phyloP scores from a whole-genome alignment of 176 grass and related monocot species.

The Juncus effusus region DNA sequence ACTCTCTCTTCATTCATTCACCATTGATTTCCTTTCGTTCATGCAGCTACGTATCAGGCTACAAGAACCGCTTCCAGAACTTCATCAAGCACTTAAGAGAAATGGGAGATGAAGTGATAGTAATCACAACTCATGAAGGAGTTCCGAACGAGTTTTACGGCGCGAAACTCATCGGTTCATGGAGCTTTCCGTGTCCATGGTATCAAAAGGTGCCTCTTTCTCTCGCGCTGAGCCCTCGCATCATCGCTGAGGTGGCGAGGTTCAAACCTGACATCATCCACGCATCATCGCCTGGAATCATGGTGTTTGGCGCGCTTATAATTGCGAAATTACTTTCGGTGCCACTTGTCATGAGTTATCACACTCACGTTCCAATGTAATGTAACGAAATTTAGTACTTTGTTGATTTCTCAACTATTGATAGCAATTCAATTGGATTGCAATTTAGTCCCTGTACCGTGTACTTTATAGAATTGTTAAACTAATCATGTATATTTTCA shows the following conservation, averaged over 20 bases:
- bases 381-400: background rate
- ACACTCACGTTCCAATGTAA: slow-evolving; percentile 94
- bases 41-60: slow-evolving; percentile 74
- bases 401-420: background rate
- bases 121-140: slow-evolving; percentile 87
- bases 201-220: slow-evolving; percentile 95
- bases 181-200: slow-evolving; percentile 94
- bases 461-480: background rate
- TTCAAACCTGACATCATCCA: slow-evolving; percentile 98
- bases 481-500: no score
- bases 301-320: slow-evolving; percentile 90
- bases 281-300: slow-evolving; percentile 95
- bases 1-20: background rate
- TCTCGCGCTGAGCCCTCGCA: slow-evolving; percentile 84
- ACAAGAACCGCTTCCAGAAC: slow-evolving; percentile 99
- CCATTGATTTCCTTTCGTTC: background rate
- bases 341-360: slow-evolving; percentile 86
- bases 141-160: slow-evolving; percentile 84
- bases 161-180: slow-evolving; percentile 88
- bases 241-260: slow-evolving; percentile 80
- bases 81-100: slow-evolving; percentile 87
- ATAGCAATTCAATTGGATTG: background rate
- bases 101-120: slow-evolving; percentile 98
- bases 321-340: slow-evolving; percentile 82
- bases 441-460: no score